phyloP scores from a whole-genome alignment of 352 stramenopile species.

The Phytopythium cucurbitacearum region DNA sequence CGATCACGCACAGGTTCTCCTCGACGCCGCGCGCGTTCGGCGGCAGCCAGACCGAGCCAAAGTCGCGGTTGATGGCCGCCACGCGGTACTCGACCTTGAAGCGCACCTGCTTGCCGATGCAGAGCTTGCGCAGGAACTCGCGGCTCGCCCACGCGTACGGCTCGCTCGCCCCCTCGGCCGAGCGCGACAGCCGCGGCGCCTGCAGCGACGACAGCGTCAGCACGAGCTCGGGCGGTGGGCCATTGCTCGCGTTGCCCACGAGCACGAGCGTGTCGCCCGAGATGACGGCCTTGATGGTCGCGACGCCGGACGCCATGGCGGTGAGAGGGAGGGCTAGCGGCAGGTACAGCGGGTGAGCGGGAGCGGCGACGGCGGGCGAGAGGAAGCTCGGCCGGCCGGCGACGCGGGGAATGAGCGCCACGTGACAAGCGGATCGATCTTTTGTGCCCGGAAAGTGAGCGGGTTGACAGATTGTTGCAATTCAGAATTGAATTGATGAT shows the following conservation, averaged over 20 bases:
- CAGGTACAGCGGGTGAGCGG: too few relatives aligned
- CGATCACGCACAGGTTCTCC: conserved; percentile 83
- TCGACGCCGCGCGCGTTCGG: conserved; percentile 53
- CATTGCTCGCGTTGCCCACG: conserved; percentile 80
- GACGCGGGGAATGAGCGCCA: not conserved
- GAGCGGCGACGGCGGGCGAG: not conserved
- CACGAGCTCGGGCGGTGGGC: conserved; percentile 93
- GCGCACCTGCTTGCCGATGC: conserved; percentile 94
- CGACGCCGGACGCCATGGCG: conserved; percentile 77
- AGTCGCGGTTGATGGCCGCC: conserved; percentile 74
- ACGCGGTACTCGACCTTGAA: conserved; percentile 95
- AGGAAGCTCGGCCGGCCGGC: not conserved
- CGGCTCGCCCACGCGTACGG: conserved; percentile 94
- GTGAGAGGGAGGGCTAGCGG: not conserved
- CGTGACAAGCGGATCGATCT: not conserved
- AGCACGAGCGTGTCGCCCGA: conserved; percentile 98
- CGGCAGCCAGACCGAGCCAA: conserved; percentile 77
- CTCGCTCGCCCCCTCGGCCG: conserved; percentile 67
- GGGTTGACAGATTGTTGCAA: not conserved
- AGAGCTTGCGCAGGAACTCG: conserved; percentile 95
- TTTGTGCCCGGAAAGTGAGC: not conserved
- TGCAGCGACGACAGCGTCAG: conserved; percentile 95
- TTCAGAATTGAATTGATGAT: not conserved
- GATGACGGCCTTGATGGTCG: conserved; percentile 96
- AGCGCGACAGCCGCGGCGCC: conserved; percentile 88